Base-by-base conservation (phyloP, 768 basidiomycete species). In the Tricholoma sp. region DNA sequence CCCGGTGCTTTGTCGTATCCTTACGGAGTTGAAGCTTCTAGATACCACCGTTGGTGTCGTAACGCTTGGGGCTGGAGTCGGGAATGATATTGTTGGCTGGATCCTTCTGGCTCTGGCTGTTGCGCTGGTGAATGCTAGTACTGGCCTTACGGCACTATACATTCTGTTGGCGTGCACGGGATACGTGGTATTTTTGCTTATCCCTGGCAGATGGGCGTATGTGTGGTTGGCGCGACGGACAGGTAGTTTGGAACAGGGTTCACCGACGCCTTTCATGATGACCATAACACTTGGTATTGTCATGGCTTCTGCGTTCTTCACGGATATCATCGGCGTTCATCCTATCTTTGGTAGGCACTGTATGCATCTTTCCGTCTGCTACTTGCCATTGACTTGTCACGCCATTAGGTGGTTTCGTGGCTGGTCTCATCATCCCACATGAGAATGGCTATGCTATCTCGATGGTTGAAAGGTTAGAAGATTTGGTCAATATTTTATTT, bases 31-130 rank as follows among this genome's bases (percentile, higher is more conserved):
- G 59, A 87, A 88, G 65, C 81, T 97, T 2, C 78, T 95, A 50
- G 86, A 91, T 47, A 93, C 90, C 20, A 81, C 81, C 17, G 91
- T 97, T n/a, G 94, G 94, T 1, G 78, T 89, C 0, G 83, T 93
- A 37, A 83, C 84, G 0, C 80, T 97, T 6, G 84, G 91, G 1
- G 91, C 93, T 0, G 94, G 92, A 45, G 85, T 94, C 2, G 86
- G 86, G 1, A 88, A 89, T 63, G 87, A 83, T 67, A 77, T 81
- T 15, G 72, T 86, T n/a, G 91, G 89, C 12, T 93, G 91, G 92
- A 76, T 91, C 55, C 74, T 96, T 6, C 79, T 96, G 12, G 92
- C 93, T 3, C 73, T 95, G 36, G 84, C 87, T 0, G 88, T 95
- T 17, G 90, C 92, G 0, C 79, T 96, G 42, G 88, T 91, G 59